Evolutionary conservation across 2,329 filamentous ascomycete species (phyloP).

Genomic region (Aspergillus sp.): DNA sequence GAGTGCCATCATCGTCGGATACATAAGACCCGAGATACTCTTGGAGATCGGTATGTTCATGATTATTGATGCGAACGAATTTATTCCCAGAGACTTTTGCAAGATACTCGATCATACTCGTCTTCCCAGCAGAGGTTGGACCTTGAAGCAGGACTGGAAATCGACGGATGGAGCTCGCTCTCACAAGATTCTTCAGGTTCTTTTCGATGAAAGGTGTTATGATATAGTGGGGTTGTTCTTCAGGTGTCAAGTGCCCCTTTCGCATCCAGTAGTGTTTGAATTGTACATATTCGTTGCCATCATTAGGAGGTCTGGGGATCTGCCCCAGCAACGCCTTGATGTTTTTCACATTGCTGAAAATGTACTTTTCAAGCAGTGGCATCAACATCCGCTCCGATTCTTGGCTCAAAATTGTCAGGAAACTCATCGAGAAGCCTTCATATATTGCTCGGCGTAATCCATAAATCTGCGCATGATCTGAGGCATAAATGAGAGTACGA

Average conservation of each 20-base stretch:
- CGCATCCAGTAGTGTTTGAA: conserved; percentile 92
- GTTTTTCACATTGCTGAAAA: conserved; percentile 71
- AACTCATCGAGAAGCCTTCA: conserved; percentile 98
- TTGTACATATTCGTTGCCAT: conserved; percentile 75
- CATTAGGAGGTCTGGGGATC: conserved; percentile 72
- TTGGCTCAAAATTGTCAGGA: conserved; percentile 81
- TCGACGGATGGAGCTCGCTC: conserved; percentile 85
- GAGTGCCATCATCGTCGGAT: conserved; percentile 77
- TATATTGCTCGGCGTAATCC: conserved; percentile 82
- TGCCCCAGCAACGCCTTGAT: conserved; percentile 73
- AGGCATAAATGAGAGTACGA: conserved; percentile 82
- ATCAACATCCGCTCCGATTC: conserved; percentile 77
- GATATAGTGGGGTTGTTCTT: conserved; percentile 86
- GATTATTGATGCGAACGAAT: conserved; percentile 98
- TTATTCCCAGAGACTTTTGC: conserved; percentile 96
- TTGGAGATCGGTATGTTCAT: conserved; percentile 97
- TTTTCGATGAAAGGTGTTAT: conserved; percentile 93
- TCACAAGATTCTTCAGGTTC: conserved; percentile 90
- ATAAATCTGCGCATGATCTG: conserved; percentile 79
- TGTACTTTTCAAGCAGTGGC: conserved; percentile 75
- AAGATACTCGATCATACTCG: conserved; percentile 98
- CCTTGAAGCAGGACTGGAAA: conserved; percentile 96
- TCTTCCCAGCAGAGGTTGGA: conserved; percentile 96
- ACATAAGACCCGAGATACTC: conserved; percentile 96
- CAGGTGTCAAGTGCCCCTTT: conserved; percentile 65